Evolutionary conservation across 108 stramenopile species (phyloP).

Genomic region (Stephanodiscus triporus): DNA sequence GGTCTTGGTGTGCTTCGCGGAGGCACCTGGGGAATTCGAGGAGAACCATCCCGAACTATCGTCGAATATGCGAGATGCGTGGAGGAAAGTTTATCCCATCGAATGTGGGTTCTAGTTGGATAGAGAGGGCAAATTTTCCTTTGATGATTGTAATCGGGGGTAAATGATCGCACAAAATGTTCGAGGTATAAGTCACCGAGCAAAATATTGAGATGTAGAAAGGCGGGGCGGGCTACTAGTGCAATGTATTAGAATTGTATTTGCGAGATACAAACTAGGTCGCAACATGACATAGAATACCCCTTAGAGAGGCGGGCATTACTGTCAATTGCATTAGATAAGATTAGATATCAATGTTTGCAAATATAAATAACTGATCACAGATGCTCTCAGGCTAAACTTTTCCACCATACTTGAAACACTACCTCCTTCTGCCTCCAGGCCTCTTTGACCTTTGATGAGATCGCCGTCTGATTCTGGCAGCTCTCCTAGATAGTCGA

Average conservation of each 20-base stretch:
- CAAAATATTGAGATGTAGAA: no score
- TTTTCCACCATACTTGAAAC: no score
- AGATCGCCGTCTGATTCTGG: background rate
- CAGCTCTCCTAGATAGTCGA: slow-evolving; percentile 3
- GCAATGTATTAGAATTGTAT: no score
- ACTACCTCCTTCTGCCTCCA: slow-evolving; percentile 2
- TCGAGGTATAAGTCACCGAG: no score
- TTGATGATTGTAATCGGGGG: background rate
- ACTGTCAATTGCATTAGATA: no score
- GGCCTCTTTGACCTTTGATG: background rate
- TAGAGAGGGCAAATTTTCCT: background rate
- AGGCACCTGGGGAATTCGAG: slow-evolving; percentile 68
- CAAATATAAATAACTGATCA: no score
- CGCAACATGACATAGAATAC: no score
- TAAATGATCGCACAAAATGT: background rate
- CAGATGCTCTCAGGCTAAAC: no score
- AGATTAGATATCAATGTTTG: no score
- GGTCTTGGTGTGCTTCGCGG: slow-evolving; percentile 87
- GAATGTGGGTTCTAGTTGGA: slow-evolving; percentile 39
- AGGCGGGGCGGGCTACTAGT: no score
- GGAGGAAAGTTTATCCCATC: slow-evolving; percentile 62
- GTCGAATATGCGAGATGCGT: slow-evolving; percentile 60
- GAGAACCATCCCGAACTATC: slow-evolving; percentile 73
- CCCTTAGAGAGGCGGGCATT: no score
- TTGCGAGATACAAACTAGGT: no score